Evolutionary conservation across 306 rosid genomes (phyloP).

Genomic region (Trifolium dubium): DNA sequence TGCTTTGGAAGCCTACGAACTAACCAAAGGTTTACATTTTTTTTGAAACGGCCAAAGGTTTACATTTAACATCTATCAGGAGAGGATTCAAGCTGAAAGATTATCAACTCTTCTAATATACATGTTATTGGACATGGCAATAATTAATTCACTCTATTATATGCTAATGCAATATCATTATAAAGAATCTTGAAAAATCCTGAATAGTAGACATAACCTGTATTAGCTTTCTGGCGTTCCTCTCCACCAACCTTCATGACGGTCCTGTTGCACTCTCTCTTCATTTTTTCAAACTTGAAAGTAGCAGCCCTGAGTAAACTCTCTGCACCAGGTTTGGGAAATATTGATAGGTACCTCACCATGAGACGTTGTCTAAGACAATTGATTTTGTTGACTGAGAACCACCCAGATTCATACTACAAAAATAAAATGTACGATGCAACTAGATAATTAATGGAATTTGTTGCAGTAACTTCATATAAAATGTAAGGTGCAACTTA

Average conservation of each 20-base stretch:
- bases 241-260: constrained; percentile 53
- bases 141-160: constrained; percentile 8
- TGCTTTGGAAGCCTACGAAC: constrained; percentile 20
- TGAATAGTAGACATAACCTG: constrained; percentile 53
- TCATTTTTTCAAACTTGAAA: constrained; percentile 72
- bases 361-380: constrained; percentile 70
- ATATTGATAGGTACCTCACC: constrained; percentile 75
- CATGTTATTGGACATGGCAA: constrained; percentile 12
- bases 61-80: not conserved
- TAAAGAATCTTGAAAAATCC: constrained; percentile 6
- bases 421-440: constrained; percentile 41
- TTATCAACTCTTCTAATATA: constrained; percentile 19
- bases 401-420: constrained; percentile 89
- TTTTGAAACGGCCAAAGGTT: too few species aligned
- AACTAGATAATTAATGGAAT: constrained; percentile 16
- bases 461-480: constrained; percentile 24
- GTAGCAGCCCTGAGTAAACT: constrained; percentile 70
- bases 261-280: constrained; percentile 55
- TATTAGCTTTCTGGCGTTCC: constrained; percentile 52
- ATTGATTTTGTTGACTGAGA: constrained; percentile 56
- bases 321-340: constrained; percentile 69
- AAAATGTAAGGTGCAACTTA: constrained; percentile 38
- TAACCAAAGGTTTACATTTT: constrained; percentile 3
- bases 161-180: constrained; percentile 3
- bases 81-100: constrained; percentile 26